Conservation (phyloP, 192 early-diverging fungal species). For the Podila minutissima region DNA sequence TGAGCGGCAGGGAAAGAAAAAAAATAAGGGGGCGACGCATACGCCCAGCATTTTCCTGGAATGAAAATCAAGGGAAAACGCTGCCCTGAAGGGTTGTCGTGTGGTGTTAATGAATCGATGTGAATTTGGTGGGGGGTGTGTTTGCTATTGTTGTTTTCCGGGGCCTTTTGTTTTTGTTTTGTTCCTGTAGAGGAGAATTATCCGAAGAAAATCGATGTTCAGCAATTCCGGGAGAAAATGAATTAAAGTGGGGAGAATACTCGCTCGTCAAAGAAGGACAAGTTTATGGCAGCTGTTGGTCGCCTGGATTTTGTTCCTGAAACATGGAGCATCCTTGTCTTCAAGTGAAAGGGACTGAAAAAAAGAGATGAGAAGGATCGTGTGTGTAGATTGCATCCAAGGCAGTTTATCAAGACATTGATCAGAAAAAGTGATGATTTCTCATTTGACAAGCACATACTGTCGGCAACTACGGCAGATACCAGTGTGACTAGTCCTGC, state of each 20-base stretch:
- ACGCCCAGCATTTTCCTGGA: neutral
- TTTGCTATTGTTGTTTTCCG: no score
- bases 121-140: no score
- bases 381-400: neutral
- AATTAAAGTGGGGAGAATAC: no score
- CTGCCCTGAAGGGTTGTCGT: neutral
- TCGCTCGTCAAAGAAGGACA: no score
- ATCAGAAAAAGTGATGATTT: neutral
- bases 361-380: neutral
- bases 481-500: constrained; percentile 11
- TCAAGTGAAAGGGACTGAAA: neutral
- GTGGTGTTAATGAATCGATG: neutral
- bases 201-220: neutral
- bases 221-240: no score
- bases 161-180: no score
- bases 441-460: neutral
- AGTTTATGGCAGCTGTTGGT: no score
- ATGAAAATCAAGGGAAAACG: no score
- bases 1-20: neutral
- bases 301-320: no score
- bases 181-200: neutral
- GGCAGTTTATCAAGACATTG: neutral
- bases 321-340: no score
- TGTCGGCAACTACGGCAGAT: constrained; percentile 16
- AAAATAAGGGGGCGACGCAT: neutral